phyloP scores from a whole-genome alignment of 176 grass and related monocot genomes.

The Bolboschoenus planiculmis region DNA sequence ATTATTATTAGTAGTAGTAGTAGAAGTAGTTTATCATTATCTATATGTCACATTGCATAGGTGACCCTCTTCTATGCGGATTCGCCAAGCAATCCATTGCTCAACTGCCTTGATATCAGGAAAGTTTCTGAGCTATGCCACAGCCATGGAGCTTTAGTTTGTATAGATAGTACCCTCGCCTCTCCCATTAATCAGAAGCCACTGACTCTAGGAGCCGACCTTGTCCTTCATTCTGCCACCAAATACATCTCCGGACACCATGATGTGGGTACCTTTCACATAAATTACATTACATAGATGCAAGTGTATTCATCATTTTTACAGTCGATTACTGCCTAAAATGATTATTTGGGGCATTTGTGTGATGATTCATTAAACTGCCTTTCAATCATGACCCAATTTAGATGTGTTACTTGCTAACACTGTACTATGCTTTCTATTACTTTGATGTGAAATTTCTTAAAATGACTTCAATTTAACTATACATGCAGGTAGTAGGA shows the following conservation, averaged over 20 bases:
- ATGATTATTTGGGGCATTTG: too few species aligned
- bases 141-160: constrained; percentile 80
- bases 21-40: too few species aligned
- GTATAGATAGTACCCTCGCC: constrained; percentile 92
- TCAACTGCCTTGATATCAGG: constrained; percentile 85
- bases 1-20: too few species aligned
- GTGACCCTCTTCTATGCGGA: constrained; percentile 89
- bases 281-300: neutral
- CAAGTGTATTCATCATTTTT: neutral
- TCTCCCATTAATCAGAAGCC: constrained; percentile 96
- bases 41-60: constrained; percentile 33
- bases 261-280: constrained; percentile 47
- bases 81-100: constrained; percentile 96
- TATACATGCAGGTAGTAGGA: constrained; percentile 39
- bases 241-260: constrained; percentile 95
- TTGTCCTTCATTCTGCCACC: constrained; percentile 93
- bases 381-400: too few species aligned
- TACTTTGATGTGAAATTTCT: neutral
- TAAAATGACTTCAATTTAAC: neutral
- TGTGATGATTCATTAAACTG: too few species aligned
- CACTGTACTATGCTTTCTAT: too few species aligned
- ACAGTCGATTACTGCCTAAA: neutral
- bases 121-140: constrained; percentile 86
- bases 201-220: constrained; percentile 69
- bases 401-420: too few species aligned